These are phyloP conservation scores for Cercospora sp. DNA, from an alignment of 2,329 filamentous ascomycete genomes.

Conservation along the genomic window DNA sequence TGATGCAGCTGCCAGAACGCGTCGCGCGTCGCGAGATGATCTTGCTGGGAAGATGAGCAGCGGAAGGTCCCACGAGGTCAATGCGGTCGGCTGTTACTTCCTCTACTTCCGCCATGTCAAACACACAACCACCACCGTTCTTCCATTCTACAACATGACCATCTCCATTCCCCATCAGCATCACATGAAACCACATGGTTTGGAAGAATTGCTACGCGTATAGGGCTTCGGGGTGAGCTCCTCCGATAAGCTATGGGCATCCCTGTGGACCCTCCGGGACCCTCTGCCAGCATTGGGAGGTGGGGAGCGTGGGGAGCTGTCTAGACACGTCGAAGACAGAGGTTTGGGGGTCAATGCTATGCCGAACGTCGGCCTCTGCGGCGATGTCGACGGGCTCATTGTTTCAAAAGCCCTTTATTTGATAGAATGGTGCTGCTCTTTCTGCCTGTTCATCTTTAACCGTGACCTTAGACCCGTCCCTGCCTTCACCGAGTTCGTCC, in stretches of 20 bases:
- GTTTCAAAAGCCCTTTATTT: not conserved
- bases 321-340: not conserved
- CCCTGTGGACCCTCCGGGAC: slow-evolving; percentile 1
- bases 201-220: not conserved
- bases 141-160: not conserved
- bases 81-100: not conserved
- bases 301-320: slow-evolving; percentile 3
- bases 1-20: not conserved
- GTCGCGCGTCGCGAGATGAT: not conserved
- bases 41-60: not conserved
- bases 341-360: slow-evolving; percentile 12
- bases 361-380: slow-evolving; percentile 16
- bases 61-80: not conserved
- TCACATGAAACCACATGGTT: not conserved
- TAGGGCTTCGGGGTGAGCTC: slow-evolving; percentile 11
- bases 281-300: not conserved
- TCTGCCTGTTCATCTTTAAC: not conserved
- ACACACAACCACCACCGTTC: not conserved
- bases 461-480: not conserved
- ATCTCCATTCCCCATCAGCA: not conserved
- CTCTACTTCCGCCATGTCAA: not conserved
- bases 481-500: not conserved
- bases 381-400: not conserved
- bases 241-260: not conserved
- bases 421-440: not conserved